Conservation (phyloP, 768 basidiomycete species). For the Boletus rubroflammeus region DNA sequence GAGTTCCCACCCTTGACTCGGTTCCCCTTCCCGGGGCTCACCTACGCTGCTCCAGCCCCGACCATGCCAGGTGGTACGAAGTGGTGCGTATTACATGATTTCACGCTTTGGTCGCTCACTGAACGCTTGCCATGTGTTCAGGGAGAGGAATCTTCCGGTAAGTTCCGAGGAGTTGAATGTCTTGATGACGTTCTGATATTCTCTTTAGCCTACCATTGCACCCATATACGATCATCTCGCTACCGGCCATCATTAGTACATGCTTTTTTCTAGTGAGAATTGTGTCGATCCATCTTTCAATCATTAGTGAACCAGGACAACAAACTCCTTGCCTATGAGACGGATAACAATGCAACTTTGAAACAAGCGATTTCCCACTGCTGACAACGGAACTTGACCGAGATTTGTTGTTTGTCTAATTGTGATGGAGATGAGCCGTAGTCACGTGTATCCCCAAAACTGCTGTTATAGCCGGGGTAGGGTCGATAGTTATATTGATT, state of each 20-base stretch:
- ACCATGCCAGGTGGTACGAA: slow-evolving; percentile 90
- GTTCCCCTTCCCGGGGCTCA: slow-evolving; percentile 2
- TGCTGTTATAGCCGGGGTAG: slow-evolving; percentile 12
- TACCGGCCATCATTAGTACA: slow-evolving; percentile 30
- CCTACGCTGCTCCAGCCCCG: slow-evolving; percentile 49
- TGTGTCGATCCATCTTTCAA: neutral
- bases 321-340: neutral
- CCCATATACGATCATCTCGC: slow-evolving; percentile 61
- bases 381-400: neutral
- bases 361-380: neutral
- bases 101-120: neutral
- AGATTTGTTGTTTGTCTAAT: neutral
- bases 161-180: slow-evolving; percentile 24
- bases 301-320: neutral
- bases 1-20: slow-evolving; percentile 35
- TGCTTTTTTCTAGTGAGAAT: neutral
- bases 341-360: neutral
- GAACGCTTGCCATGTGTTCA: slow-evolving; percentile 21
- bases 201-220: slow-evolving; percentile 53
- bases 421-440: neutral
- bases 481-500: neutral
- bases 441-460: slow-evolving; percentile 24
- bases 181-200: neutral
- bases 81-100: slow-evolving; percentile 57
- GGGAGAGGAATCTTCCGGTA: slow-evolving; percentile 85